Percentiles rank a stretch among this genome's conserved stretches.
phyloP scores from a whole-genome alignment of 148 eudicot genomes.

The Rhododendron vialii region DNA sequence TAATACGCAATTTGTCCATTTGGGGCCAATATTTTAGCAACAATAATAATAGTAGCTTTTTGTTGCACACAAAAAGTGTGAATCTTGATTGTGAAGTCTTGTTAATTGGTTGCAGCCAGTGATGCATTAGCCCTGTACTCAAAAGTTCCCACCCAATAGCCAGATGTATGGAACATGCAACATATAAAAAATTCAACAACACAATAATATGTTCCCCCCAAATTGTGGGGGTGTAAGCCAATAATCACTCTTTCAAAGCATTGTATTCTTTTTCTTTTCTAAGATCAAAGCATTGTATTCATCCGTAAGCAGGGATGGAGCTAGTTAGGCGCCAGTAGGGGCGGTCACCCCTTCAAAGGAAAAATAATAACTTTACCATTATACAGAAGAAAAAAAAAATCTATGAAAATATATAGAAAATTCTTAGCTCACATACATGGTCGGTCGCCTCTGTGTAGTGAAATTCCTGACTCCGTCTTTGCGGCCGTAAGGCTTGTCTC shows the following conservation, averaged over 20 bases:
- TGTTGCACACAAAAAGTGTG: neutral
- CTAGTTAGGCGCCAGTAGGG: no score
- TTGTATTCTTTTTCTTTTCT: neutral
- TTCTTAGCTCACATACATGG: no score
- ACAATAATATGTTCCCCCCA: neutral
- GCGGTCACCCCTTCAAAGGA: no score
- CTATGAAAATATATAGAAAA: no score
- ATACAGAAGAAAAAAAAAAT: no score
- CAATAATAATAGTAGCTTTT: neutral
- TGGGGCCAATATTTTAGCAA: neutral
- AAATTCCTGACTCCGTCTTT: no score
- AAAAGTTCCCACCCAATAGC: neutral
- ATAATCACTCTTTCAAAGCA: neutral
- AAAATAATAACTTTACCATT: no score
- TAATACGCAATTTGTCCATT: neutral
- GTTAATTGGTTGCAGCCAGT: neutral
- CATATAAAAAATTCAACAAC: neutral
- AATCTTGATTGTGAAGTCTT: neutral
- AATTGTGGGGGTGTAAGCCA: neutral
- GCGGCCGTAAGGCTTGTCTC: neutral
- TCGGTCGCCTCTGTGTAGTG: no score
- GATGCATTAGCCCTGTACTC: neutral
- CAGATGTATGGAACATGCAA: neutral
- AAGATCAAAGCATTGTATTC: neutral
- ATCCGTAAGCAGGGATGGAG: neutral